A percentile compares a stretch with the other conserved stretches of the same genome.
phyloP scores from a whole-genome alignment of 768 basidiomycete genomes.

The Neoboletus magnificus region DNA sequence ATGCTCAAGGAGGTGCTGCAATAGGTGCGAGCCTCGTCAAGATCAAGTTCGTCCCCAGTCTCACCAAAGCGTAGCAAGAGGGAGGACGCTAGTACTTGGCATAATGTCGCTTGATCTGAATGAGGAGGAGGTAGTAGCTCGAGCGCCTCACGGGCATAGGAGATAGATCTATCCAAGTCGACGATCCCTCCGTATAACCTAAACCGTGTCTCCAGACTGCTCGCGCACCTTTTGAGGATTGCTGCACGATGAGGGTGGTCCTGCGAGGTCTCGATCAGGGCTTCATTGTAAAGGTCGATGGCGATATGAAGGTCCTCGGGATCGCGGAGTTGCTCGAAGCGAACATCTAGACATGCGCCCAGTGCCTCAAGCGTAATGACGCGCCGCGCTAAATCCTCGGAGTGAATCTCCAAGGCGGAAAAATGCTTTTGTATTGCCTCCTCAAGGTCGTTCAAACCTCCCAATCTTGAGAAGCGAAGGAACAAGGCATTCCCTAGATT shows the following conservation, averaged over 20 bases:
- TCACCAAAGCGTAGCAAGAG: slow-evolving; percentile 26
- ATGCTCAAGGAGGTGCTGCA: slow-evolving; percentile 12
- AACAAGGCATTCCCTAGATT: slow-evolving; percentile 25
- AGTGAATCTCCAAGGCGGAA: slow-evolving; percentile 20
- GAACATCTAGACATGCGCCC: slow-evolving; percentile 21
- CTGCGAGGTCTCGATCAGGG: slow-evolving; percentile 16
- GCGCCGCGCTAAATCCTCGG: slow-evolving; percentile 10
- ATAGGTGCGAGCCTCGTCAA: slow-evolving; percentile 23
- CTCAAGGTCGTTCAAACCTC: slow-evolving; percentile 18
- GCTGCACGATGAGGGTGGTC: slow-evolving; percentile 14
- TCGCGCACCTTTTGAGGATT: slow-evolving; percentile 16
- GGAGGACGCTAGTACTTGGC: slow-evolving; percentile 17
- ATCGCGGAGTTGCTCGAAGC: slow-evolving; percentile 23
- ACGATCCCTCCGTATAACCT: slow-evolving; percentile 10
- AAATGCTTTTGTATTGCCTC: slow-evolving; percentile 26
- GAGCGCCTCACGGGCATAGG: slow-evolving; percentile 21
- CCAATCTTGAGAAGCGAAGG: slow-evolving; percentile 21
- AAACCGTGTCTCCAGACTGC: slow-evolving; percentile 15
- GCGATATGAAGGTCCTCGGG: slow-evolving; percentile 24
- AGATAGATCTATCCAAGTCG: slow-evolving; percentile 30
- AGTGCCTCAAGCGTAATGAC: slow-evolving; percentile 20
- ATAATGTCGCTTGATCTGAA: slow-evolving; percentile 12
- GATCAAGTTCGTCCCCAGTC: slow-evolving; percentile 25
- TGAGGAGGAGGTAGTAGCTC: slow-evolving; percentile 17
- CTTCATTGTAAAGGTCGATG: slow-evolving; percentile 27